Conservation (phyloP, 148 eudicot genomes). For the Mesembryanthemum crystallinum region DNA sequence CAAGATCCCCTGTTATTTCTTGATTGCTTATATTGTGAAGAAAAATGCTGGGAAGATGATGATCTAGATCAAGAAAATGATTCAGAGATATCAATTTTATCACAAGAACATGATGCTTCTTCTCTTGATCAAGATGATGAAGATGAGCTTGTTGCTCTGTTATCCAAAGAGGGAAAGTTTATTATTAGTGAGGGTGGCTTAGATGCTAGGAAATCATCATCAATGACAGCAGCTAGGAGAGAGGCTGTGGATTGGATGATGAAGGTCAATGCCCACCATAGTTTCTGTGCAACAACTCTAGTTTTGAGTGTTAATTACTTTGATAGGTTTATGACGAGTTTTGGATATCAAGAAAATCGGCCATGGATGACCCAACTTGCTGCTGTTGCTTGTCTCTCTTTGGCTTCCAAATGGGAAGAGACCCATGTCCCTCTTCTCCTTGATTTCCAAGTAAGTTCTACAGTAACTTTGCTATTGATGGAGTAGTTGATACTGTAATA, state of each 20-base stretch:
- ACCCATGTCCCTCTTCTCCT: constrained; percentile 60
- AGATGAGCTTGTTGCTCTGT: constrained; percentile 38
- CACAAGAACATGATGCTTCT: background rate
- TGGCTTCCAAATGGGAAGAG: constrained; percentile 84
- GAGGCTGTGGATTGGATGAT: constrained; percentile 63
- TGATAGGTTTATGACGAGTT: constrained; percentile 52
- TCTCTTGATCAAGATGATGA: constrained; percentile 21
- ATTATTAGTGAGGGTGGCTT: constrained; percentile 16
- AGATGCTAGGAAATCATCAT: constrained; percentile 12
- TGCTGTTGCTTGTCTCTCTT: constrained; percentile 76
- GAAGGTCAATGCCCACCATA: constrained; percentile 49
- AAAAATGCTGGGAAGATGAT: constrained; percentile 10
- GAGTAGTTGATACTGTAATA: no score
- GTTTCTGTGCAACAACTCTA: constrained; percentile 44
- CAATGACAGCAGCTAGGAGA: constrained; percentile 38
- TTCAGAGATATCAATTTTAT: background rate
- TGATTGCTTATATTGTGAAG: constrained; percentile 28
- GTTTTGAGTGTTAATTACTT: constrained; percentile 65
- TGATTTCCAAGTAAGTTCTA: constrained; percentile 64
- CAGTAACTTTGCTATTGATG: background rate
- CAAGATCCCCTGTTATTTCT: constrained; percentile 10
- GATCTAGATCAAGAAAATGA: background rate
- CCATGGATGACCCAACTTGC: constrained; percentile 80
- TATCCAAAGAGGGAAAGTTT: constrained; percentile 45
- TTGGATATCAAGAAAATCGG: constrained; percentile 45